A percentile compares a stretch with the other conserved stretches of the same genome.
Evolutionary conservation across 495 filamentous ascomycete genomes (phyloP).

Genomic region (Xylaria intraflava): DNA sequence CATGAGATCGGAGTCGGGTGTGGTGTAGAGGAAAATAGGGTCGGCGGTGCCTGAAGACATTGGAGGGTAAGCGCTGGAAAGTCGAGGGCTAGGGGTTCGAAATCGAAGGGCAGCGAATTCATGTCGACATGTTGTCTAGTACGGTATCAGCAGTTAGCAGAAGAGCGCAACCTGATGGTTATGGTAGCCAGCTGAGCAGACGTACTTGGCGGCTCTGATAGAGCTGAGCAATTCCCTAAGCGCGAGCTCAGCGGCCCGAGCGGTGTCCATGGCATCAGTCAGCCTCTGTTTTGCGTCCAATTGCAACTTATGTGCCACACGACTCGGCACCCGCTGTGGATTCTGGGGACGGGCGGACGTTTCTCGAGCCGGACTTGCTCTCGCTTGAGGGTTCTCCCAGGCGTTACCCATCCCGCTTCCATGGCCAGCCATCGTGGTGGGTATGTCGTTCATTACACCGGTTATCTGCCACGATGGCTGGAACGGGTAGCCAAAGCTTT

Average conservation of each 20-base stretch:
- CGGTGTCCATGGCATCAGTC: constrained; percentile 61
- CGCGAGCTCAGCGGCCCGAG: constrained; percentile 75
- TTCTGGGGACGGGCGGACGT: not conserved
- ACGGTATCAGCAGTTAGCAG: constrained; percentile 17
- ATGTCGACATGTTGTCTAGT: constrained; percentile 40
- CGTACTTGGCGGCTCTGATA: constrained; percentile 74
- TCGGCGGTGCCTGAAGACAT: constrained; percentile 70
- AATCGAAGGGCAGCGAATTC: constrained; percentile 60
- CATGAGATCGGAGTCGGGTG: constrained; percentile 65
- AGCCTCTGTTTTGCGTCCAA: constrained; percentile 50
- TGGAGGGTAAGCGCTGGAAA: constrained; percentile 77
- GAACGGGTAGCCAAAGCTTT: constrained; percentile 52
- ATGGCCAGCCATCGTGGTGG: constrained; percentile 32
- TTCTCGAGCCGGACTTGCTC: not conserved
- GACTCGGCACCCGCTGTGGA: constrained; percentile 34
- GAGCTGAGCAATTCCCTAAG: constrained; percentile 72
- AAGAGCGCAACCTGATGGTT: not conserved
- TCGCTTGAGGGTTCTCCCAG: constrained; percentile 6
- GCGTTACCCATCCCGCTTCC: constrained; percentile 21
- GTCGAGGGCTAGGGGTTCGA: constrained; percentile 71
- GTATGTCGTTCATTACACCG: constrained; percentile 74
- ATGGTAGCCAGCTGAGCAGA: not conserved
- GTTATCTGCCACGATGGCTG: constrained; percentile 61
- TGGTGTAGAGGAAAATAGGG: constrained; percentile 64
- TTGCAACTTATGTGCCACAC: constrained; percentile 48